Evolutionary conservation across 2,329 filamentous ascomycete genomes (phyloP), one percentile per base, ranked within the genome.

Genomic region (Trichoderma aggressivum): DNA sequence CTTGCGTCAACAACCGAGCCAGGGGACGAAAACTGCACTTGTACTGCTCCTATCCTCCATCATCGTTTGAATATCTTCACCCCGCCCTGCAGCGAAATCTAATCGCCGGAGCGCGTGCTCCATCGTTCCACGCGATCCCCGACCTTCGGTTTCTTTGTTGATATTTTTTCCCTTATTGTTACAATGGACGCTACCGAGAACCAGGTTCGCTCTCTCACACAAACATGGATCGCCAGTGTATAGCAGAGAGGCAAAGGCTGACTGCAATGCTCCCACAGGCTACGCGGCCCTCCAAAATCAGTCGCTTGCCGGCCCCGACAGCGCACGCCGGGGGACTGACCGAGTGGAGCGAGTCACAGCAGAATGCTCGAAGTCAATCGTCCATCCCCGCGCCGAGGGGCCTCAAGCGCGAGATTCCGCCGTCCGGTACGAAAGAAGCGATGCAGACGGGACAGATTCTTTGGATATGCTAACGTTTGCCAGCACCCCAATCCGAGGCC

Each of bases 311-410:
- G 26, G 77, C 76, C 10, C 79, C 79, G 65, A 74, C 76, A 6
- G 72, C 75, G 43, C 71, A 75, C 39, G 72, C 74, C 71, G 75
- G 73, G 14, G 80, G 81, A 4, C 83, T 90, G 18, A 79, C 84
- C 11, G 88, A 90, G 76, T 86, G 88, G 74, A 85, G 82, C 76
- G 86, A 89, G 8, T 89, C 88, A n/a, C 87, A 90, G 76, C 83
- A 82, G 79, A 91, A 91, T 77, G 79, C 84, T 56, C 86, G 88
- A 64, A 78, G 81, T 12, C 85, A 85, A 63, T 78, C 80, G 2
- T 78, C 83, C 0, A 82, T 82, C 47, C 81, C 81, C 66, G 80
- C 83, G 39, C 80, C 82, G 24, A 83, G 83, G 72, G 81, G 80
- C 14, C 70, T 86, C 72, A 91, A 91, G 81, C 86, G 89, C 74